phyloP scores from a whole-genome alignment of 306 rosid genomes.

The Gastrolobium villosum region DNA sequence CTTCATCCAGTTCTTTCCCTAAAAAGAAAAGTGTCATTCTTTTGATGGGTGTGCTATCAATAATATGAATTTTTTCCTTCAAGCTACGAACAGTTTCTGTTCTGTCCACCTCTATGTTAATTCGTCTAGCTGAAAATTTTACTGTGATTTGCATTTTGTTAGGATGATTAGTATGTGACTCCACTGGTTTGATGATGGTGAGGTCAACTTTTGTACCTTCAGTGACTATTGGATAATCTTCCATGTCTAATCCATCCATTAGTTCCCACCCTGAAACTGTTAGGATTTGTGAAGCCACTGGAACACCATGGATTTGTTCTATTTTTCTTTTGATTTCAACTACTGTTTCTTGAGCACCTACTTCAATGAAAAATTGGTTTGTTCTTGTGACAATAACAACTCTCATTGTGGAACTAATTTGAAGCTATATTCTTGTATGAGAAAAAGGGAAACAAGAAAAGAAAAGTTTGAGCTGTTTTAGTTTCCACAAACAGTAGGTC shows the following conservation, averaged over 20 bases:
- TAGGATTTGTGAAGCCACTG: conserved; percentile 73
- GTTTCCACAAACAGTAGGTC: conserved; percentile 19
- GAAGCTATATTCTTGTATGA: conserved; percentile 24
- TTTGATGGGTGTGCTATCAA: conserved; percentile 69
- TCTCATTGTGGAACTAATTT: conserved; percentile 53
- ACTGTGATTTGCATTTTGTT: conserved; percentile 63
- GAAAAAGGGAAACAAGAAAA: conserved; percentile 19
- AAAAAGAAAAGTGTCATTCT: conserved; percentile 70
- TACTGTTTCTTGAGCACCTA: conserved; percentile 68
- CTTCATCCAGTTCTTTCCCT: conserved; percentile 72
- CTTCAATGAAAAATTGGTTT: conserved; percentile 64
- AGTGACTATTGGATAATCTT: conserved; percentile 81
- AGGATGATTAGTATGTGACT: conserved; percentile 34
- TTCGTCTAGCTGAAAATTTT: conserved; percentile 63
- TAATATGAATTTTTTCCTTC: conserved; percentile 81
- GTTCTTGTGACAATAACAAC: conserved; percentile 56
- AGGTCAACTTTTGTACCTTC: conserved; percentile 86
- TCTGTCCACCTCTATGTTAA: conserved; percentile 69
- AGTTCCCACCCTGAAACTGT: conserved; percentile 80
- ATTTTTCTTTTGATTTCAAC: conserved; percentile 75
- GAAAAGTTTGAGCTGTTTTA: conserved; percentile 41
- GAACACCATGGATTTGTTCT: conserved; percentile 70
- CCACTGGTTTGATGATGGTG: conserved; percentile 58
- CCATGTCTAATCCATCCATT: conserved; percentile 87
- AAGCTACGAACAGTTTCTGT: conserved; percentile 78